These are phyloP conservation scores for Epichloe sylvatica DNA, from an alignment of 2,329 filamentous ascomycete genomes.

Conservation along the genomic window DNA sequence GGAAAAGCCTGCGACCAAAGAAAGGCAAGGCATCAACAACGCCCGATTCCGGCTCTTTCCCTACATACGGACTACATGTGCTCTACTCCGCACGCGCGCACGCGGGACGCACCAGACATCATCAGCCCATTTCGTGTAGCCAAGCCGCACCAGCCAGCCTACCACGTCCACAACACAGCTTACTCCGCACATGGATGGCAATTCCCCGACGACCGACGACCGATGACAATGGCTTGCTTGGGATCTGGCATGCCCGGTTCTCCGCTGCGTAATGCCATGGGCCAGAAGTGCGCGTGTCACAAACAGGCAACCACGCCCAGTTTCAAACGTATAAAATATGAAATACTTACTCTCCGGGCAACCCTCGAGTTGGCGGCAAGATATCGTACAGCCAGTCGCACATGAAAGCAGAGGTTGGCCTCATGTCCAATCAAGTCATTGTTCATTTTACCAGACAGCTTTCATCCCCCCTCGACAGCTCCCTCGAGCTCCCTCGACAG, in stretches of 20 bases:
- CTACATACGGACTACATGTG: no score
- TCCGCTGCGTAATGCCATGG: neutral
- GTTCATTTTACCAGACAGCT: neutral
- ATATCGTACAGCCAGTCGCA: neutral
- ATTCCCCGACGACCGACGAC: neutral
- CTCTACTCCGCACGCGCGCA: no score
- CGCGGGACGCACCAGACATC: no score
- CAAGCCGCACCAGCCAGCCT: neutral
- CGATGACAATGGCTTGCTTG: neutral
- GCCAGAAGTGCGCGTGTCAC: neutral
- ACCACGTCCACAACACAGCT: no score
- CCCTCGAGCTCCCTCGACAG: neutral
- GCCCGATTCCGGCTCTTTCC: no score
- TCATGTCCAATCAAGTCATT: neutral
- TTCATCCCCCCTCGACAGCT: neutral
- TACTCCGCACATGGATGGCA: neutral
- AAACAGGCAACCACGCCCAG: no score
- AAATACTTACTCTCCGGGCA: neutral
- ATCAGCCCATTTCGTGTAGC: no score
- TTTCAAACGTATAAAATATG: neutral
- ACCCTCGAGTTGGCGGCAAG: no score
- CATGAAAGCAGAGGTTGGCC: neutral
- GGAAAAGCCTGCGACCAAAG: no score
- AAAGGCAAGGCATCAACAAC: no score
- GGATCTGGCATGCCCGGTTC: constrained; percentile 1